Conservation (phyloP, 345 rosid genomes). For the Odontarrhena argentea region DNA sequence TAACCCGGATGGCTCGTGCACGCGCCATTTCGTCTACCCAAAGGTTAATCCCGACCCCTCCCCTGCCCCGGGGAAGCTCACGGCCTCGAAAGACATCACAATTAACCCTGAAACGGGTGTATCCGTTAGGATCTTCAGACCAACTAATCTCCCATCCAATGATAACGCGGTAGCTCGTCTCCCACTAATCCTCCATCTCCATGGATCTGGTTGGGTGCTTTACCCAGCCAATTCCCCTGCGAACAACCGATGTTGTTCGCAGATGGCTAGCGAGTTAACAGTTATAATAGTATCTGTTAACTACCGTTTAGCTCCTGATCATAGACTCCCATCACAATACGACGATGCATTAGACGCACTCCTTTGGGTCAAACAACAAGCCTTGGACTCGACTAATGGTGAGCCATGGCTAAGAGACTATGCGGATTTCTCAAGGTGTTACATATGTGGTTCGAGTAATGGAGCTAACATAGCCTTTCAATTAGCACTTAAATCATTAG, state of each 20-base stretch:
- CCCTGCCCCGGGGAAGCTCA: constrained; percentile 34
- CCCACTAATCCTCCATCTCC: constrained; percentile 43
- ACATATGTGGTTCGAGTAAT: constrained; percentile 42
- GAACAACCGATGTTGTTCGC: constrained; percentile 22
- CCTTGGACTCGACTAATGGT: constrained; percentile 34
- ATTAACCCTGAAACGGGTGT: constrained; percentile 37
- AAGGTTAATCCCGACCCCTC: constrained; percentile 15
- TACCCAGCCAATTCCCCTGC: constrained; percentile 32
- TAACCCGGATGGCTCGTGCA: constrained; percentile 45
- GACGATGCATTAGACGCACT: constrained; percentile 45
- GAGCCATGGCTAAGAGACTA: constrained; percentile 46
- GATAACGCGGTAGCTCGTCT: constrained; percentile 45
- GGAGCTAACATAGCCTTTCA: constrained; percentile 48
- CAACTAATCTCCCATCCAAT: constrained; percentile 40
- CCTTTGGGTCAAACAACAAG: constrained; percentile 40
- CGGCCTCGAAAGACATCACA: constrained; percentile 46
- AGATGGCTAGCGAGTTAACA: constrained; percentile 35
- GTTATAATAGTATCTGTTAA: constrained; percentile 39
- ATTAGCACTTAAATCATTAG: constrained; percentile 36
- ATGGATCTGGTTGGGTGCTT: constrained; percentile 39
- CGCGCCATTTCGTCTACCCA: constrained; percentile 42
- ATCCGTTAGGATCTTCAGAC: constrained; percentile 41
- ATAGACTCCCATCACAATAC: constrained; percentile 43
- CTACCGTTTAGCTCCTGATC: constrained; percentile 47
- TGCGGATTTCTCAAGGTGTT: constrained; percentile 47